Percentiles rank a stretch among this genome's conserved stretches.
These are phyloP conservation scores for Alternaria metachromatica DNA, from an alignment of 2,329 filamentous ascomycete genomes.

Conservation along the genomic window DNA sequence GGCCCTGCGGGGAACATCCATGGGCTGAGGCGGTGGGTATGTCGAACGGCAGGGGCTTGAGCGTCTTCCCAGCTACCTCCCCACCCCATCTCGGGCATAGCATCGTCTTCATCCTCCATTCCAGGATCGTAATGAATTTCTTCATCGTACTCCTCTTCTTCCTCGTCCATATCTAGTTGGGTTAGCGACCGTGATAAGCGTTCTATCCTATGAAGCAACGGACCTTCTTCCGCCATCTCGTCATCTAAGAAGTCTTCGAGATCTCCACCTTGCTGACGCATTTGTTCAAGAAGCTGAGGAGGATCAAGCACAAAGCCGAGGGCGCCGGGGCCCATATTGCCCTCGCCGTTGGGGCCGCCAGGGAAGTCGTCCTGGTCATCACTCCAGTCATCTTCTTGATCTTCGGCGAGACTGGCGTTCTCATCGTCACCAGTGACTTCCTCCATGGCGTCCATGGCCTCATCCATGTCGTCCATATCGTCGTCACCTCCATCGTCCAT, in stretches of 20 bases:
- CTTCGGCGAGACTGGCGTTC: slow-evolving; percentile 53
- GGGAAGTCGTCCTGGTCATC: slow-evolving; percentile 58
- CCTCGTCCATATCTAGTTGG: slow-evolving; percentile 59
- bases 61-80: slow-evolving; percentile 61
- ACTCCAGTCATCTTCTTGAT: slow-evolving; percentile 48
- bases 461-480: slow-evolving; percentile 51
- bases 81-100: slow-evolving; percentile 52
- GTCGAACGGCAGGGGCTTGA: slow-evolving; percentile 56
- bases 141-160: slow-evolving; percentile 73
- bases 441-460: slow-evolving; percentile 42
- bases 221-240: slow-evolving; percentile 65
- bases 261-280: slow-evolving; percentile 51
- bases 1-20: slow-evolving; percentile 66
- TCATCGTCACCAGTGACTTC: slow-evolving; percentile 58
- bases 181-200: slow-evolving; percentile 41
- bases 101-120: slow-evolving; percentile 56
- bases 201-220: slow-evolving; percentile 49
- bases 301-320: slow-evolving; percentile 46
- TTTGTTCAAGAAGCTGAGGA: slow-evolving; percentile 47
- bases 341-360: slow-evolving; percentile 57
- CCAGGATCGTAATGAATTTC: slow-evolving; percentile 65
- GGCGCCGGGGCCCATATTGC: slow-evolving; percentile 57
- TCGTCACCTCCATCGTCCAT: slow-evolving; percentile 49
- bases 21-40: slow-evolving; percentile 58
- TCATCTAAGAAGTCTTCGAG: slow-evolving; percentile 63